These are phyloP conservation scores for Drechslerella stenobrocha DNA, from an alignment of 2,329 filamentous ascomycete genomes.

Conservation along the genomic window DNA sequence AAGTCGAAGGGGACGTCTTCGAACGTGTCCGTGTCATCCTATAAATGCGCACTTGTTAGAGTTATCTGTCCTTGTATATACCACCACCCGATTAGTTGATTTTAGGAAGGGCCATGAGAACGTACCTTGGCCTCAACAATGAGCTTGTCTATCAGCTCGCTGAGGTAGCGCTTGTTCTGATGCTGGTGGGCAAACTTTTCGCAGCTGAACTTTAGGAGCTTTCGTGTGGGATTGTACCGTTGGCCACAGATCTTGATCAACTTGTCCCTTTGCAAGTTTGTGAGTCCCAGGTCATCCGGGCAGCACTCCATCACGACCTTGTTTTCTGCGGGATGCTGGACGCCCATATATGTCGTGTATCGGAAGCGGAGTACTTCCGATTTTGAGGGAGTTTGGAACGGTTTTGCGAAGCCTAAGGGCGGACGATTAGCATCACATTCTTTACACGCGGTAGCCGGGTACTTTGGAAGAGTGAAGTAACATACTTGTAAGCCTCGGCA, in stretches of 20 bases:
- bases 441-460: not conserved
- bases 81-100: no score
- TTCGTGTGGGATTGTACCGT: conserved; percentile 82
- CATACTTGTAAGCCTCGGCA: conserved; percentile 86
- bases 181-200: conserved; percentile 85
- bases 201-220: conserved; percentile 84
- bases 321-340: conserved; percentile 82
- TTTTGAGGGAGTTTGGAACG: conserved; percentile 71
- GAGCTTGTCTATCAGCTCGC: conserved; percentile 73
- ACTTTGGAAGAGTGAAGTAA: conserved; percentile 49
- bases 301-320: conserved; percentile 95
- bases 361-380: conserved; percentile 82
- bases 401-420: conserved; percentile 73
- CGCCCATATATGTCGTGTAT: conserved; percentile 95
- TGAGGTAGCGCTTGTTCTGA: conserved; percentile 95
- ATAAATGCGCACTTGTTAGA: conserved; percentile 20
- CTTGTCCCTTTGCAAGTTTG: conserved; percentile 71
- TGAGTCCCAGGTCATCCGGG: conserved; percentile 68
- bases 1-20: conserved; percentile 87
- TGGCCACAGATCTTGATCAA: conserved; percentile 82
- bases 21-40: conserved; percentile 77
- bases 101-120: no score
- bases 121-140: conserved; percentile 71
- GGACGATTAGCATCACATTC: conserved; percentile 41
- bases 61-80: not conserved